Conservation (phyloP, 1,139 yeast species). For the Magnusiomyces ingens region DNA sequence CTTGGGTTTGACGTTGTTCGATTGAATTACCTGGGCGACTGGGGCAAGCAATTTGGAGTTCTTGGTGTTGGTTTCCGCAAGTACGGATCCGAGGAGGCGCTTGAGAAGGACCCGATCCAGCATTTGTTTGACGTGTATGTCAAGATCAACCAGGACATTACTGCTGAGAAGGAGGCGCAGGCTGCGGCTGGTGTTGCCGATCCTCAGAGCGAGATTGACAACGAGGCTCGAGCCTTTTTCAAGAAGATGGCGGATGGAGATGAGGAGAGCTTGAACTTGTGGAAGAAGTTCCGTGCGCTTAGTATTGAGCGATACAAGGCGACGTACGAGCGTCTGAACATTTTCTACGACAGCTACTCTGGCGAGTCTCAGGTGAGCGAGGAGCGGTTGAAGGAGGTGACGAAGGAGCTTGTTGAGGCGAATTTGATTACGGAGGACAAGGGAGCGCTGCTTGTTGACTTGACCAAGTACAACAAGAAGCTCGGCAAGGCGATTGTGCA, state of each 20-base stretch:
- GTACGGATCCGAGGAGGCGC: conserved; percentile 73
- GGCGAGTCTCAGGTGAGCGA: conserved; percentile 94
- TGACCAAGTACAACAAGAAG: conserved; percentile 81
- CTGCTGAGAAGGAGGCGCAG: conserved; percentile 61
- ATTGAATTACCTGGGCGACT: conserved; percentile 94
- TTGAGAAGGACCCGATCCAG: conserved; percentile 77
- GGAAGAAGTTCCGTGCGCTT: conserved; percentile 86
- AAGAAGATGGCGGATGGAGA: conserved; percentile 93
- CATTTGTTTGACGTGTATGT: conserved; percentile 95
- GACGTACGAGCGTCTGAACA: conserved; percentile 89
- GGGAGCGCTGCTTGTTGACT: conserved; percentile 87
- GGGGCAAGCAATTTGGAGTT: conserved; percentile 99
- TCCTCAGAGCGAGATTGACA: conserved; percentile 50
- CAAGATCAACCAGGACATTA: conserved; percentile 71
- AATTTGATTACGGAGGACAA: conserved; percentile 77
- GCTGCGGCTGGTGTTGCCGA: conserved; percentile 19
- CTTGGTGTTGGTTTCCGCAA: conserved; percentile 86
- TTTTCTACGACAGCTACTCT: conserved; percentile 76
- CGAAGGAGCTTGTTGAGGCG: conserved; percentile 55
- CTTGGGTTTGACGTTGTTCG: conserved; percentile 87
- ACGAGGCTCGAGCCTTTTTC: conserved; percentile 82
- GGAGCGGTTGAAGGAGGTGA: conserved; percentile 62
- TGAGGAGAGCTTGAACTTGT: conserved; percentile 63
- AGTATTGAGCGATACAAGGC: conserved; percentile 80
- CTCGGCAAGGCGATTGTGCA: conserved; percentile 91